Evolutionary conservation across 805 yeast species (phyloP), one percentile per base, ranked within the genome.

Genomic region (Hemisphaericaspora nanyangensis): DNA sequence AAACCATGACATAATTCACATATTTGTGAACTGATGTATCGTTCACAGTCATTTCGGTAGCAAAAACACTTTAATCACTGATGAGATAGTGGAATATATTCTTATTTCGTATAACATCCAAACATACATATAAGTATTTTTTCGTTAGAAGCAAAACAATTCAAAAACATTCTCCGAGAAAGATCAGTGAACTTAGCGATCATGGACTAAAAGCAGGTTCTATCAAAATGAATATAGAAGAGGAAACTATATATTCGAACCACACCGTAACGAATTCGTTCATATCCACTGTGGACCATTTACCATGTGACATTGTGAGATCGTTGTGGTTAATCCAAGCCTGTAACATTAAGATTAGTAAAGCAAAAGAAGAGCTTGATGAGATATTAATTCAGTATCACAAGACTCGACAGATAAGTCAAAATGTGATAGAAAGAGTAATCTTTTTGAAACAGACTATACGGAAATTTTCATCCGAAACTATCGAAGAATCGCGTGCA

Each of bases 231-330:
- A 18, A 16, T 18, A 15, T 22, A n/a, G 13, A 24, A 26, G 16
- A 18, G 37, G 27, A 24, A 11, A 29, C 29, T 17, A 29, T 6
- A 17, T 19, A 22, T 36, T 11, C 18, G 38, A 38, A 4, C 38
- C 61, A 6, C 44, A 57, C 65, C 8, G 49, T 63, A 17, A 55
- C 57, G 39, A 65, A 60, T 45, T 55, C 72, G 18, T 68, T 63
- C 46, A 60, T 68, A 24, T 58, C 71, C 17, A 66, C 72, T 4
- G 54, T 68, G 7, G 74, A 68, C 42, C 74, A 68, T 43, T 51
- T 68, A 27, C 73, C 74, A 18, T 60, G 72, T 39, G 74, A 68
- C 40, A 51, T 68, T 3, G 56, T 68, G 30, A 61, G 74, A 34
- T 63, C 71, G 7, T 48, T 68, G 7, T 68, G 74, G 74, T 48